Evolutionary conservation across 345 rosid species (phyloP).

Genomic region (Eucalyptus tenuipes): DNA sequence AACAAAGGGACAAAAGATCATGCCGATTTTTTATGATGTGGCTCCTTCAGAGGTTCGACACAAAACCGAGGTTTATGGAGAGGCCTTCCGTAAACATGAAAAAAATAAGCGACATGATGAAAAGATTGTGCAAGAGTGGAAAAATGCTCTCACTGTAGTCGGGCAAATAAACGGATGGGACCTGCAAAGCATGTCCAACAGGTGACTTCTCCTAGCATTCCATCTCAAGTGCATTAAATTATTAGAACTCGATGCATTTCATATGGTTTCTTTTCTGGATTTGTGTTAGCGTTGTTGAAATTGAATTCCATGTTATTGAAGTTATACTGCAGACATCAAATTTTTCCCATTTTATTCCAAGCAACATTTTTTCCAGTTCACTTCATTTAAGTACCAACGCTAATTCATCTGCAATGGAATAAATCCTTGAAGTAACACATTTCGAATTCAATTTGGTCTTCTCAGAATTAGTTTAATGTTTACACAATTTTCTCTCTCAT

Average conservation of each 20-base stretch:
- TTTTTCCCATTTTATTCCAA: too few relatives aligned
- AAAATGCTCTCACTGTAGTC: neutral
- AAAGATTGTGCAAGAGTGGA: rapidly evolving
- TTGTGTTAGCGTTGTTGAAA: rapidly evolving
- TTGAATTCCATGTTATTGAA: too few relatives aligned
- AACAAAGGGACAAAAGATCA: rapidly evolving
- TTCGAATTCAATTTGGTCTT: too few relatives aligned
- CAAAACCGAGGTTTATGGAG: rapidly evolving
- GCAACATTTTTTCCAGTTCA: rapidly evolving
- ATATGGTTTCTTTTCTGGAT: rapidly evolving
- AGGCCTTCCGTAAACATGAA: rapidly evolving
- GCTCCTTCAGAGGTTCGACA: rapidly evolving
- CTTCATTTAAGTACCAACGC: neutral
- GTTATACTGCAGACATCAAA: rapidly evolving
- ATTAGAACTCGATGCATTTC: too few relatives aligned
- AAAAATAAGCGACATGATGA: rapidly evolving
- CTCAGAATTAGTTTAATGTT: too few relatives aligned
- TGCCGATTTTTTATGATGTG: too few relatives aligned
- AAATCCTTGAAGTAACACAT: too few relatives aligned
- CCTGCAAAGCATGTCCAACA: rapidly evolving
- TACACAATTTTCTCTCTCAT: rapidly evolving
- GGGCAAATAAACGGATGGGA: neutral
- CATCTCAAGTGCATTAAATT: too few relatives aligned
- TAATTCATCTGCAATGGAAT: too few relatives aligned
- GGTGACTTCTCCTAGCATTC: too few relatives aligned